phyloP scores from a whole-genome alignment of 2,329 filamentous ascomycete genomes.

The Microdochium bolleyi region DNA sequence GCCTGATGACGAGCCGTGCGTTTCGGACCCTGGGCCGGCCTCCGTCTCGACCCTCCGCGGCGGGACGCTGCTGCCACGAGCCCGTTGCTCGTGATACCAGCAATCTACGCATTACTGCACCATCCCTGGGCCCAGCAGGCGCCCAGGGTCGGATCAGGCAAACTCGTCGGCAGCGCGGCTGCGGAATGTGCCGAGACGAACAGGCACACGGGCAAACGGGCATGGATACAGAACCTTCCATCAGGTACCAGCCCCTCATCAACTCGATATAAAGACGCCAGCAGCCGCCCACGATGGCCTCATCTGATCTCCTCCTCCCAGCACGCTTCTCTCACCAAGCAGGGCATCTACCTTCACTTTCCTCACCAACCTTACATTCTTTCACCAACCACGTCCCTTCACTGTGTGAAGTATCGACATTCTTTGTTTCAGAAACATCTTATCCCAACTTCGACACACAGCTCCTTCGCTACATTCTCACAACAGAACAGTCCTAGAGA shows the following conservation, averaged over 20 bases:
- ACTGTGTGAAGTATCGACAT: background rate
- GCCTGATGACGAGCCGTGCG: no score
- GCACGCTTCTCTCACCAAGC: background rate
- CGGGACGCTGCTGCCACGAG: no score
- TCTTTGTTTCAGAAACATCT: background rate
- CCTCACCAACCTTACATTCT: background rate
- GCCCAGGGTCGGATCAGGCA: no score
- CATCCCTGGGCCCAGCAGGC: no score
- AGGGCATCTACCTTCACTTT: background rate
- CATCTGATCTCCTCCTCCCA: background rate
- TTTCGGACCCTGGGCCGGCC: no score
- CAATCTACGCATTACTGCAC: no score
- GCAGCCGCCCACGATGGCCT: background rate
- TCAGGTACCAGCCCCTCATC: background rate
- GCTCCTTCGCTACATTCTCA: background rate
- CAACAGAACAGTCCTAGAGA: background rate
- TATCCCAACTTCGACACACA: background rate
- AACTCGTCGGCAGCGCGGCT: no score
- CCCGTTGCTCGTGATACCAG: no score
- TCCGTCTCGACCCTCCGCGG: no score
- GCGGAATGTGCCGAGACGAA: no score
- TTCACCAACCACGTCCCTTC: background rate
- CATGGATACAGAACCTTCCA: no score
- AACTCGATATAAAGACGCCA: background rate
- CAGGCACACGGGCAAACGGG: no score